Conservation (phyloP, 2,329 filamentous ascomycete genomes). For the Clonostachys rosea region DNA sequence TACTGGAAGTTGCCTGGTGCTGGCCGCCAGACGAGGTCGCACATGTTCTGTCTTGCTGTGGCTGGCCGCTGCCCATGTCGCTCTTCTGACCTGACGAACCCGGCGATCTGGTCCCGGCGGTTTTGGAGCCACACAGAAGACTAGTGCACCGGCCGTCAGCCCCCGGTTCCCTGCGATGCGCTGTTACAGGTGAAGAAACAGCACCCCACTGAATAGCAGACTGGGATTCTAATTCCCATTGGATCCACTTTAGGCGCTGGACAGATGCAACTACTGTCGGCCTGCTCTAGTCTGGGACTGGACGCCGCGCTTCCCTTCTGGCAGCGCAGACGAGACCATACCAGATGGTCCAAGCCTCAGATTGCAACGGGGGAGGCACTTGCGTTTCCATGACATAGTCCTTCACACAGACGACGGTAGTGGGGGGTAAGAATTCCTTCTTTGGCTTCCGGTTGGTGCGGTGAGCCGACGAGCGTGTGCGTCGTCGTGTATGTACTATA, state of each 20-base stretch:
- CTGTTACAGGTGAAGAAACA: neutral
- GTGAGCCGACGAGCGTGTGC: too few relatives aligned
- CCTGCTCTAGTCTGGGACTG: neutral
- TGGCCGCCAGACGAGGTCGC: too few relatives aligned
- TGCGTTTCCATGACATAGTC: too few relatives aligned
- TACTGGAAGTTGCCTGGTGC: too few relatives aligned
- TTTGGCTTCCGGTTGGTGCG: too few relatives aligned
- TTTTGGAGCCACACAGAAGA: constrained; percentile 1
- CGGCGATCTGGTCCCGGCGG: constrained; percentile 4
- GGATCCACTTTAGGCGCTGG: neutral
- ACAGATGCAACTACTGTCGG: neutral
- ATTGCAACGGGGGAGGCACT: too few relatives aligned
- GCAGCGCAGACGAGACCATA: neutral
- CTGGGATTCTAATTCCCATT: neutral
- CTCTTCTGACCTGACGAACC: neutral
- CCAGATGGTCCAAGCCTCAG: too few relatives aligned
- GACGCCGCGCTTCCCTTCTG: neutral
- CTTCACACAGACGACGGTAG: too few relatives aligned
- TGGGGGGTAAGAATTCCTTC: too few relatives aligned
- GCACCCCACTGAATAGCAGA: neutral
- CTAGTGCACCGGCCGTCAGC: neutral
- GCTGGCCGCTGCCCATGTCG: too few relatives aligned
- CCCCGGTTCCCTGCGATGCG: neutral
- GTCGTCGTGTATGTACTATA: too few relatives aligned
- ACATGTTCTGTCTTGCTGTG: too few relatives aligned